Evolutionary conservation across 805 yeast species (phyloP), one percentile per base, ranked within the genome.

Genomic region (Debaryomyces prosopidis): DNA sequence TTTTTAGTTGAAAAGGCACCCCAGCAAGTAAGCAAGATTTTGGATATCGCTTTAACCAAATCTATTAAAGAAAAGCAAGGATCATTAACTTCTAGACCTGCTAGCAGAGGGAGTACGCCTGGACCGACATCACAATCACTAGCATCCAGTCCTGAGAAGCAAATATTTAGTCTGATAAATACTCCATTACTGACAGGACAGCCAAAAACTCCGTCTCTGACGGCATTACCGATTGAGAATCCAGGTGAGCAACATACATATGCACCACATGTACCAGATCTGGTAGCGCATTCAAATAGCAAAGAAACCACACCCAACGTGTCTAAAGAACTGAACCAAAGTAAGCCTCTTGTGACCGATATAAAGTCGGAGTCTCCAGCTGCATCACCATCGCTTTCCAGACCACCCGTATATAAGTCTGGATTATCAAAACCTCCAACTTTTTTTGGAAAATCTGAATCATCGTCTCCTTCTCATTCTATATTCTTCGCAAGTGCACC

Each of bases 1-100:
- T 85, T 88, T 27, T 74, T 85, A 57, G 88, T 87, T 56, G 92
- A 87, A 46, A 84, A 82, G 51, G 88, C 88, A 43, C 95, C 95
- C 2, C 85, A 82, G 48, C 91, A 87, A 62, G 79, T 87, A 42
- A 87, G 89, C 42, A 82, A 83, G 59, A 87, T 87, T 49, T 71
- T 87, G 51, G 89, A 87, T 5, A 87, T 87, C 34, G 94, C 94
- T 1, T 79, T 87, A 56, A 85, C 87, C 54, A 89, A 89, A 39
- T 87, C 91, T 0, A 85, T 91, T 42, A 69, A 66, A 46, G 75
- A 72, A 52, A 67, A 60, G 38, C 73, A 70, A 47, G 68, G 68
- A 10, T 39, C 26, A 11, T 27, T 48, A 19, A 45, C 56, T 1
- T 47, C 63, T 3, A 49, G 48, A 7, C 57, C 62, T n/a, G 51